Evolutionary conservation across 1,139 yeast species (phyloP).

Genomic region (Candida sanyaensis): DNA sequence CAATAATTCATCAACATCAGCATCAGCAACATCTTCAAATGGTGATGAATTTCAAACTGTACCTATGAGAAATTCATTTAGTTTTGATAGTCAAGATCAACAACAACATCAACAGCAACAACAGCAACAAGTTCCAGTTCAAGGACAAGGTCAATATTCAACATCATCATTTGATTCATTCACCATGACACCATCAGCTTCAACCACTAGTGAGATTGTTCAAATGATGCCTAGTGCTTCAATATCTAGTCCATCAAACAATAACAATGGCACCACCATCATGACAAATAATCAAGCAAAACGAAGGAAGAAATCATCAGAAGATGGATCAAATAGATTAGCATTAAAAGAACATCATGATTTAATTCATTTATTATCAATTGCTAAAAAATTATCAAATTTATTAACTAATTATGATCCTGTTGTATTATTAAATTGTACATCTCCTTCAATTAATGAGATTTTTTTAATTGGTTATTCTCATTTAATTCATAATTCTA

Average conservation of each 20-base stretch:
- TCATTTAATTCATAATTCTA: constrained; percentile 19
- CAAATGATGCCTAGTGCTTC: background rate
- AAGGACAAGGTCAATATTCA: background rate
- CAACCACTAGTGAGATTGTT: background rate
- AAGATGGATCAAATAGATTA: constrained; percentile 3
- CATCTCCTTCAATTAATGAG: constrained; percentile 20
- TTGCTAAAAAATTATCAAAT: constrained; percentile 32
- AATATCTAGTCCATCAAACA: background rate
- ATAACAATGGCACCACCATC: constrained; percentile 2
- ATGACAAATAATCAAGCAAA: constrained; percentile 1
- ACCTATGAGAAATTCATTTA: background rate
- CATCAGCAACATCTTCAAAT: background rate
- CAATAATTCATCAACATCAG: constrained; percentile 1
- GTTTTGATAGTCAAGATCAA: constrained; percentile 8
- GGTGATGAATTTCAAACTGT: background rate
- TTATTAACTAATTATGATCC: constrained; percentile 15
- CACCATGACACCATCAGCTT: constrained; percentile 4
- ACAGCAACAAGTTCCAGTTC: too few relatives aligned
- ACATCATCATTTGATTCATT: constrained; percentile 1
- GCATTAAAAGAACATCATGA: constrained; percentile 21
- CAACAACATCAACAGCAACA: constrained; percentile 1
- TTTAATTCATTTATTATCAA: constrained; percentile 33
- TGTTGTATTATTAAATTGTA: constrained; percentile 16
- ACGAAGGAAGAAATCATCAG: constrained; percentile 8
- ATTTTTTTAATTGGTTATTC: constrained; percentile 37